These are phyloP conservation scores for Lindgomyces ingoldianus DNA, from an alignment of 495 filamentous ascomycete genomes.

Conservation along the genomic window DNA sequence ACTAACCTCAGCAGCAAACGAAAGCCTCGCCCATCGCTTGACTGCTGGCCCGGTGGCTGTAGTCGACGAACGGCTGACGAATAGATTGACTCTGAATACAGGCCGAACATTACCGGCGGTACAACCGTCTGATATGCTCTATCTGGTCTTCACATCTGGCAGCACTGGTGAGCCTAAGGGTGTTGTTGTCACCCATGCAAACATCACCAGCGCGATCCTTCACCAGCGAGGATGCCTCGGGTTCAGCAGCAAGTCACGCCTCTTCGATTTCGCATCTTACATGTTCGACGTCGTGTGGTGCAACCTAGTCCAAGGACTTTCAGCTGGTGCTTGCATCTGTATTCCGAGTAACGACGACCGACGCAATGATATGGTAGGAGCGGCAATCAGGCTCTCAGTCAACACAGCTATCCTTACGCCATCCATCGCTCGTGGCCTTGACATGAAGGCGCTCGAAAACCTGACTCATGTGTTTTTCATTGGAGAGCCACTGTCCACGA, in stretches of 20 bases:
- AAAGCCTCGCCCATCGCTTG: too few species aligned
- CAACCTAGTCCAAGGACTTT: background rate
- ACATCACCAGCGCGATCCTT: constrained; percentile 12
- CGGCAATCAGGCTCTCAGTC: background rate
- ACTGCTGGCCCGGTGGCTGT: too few species aligned
- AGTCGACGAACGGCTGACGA: too few species aligned
- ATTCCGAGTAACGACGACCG: background rate
- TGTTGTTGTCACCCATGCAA: background rate
- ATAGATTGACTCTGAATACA: too few species aligned
- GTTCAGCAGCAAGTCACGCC: background rate
- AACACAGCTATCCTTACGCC: background rate
- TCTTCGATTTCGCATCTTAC: background rate
- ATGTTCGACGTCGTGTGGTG: background rate
- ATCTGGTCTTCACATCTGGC: constrained; percentile 22
- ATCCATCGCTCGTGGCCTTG: background rate
- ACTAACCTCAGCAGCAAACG: too few species aligned
- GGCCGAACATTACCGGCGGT: too few species aligned
- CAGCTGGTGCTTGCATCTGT: background rate
- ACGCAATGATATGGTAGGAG: background rate
- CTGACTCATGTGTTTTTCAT: too few species aligned
- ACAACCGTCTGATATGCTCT: background rate
- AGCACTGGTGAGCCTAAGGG: constrained; percentile 27
- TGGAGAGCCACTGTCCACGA: too few species aligned
- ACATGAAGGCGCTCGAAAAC: too few species aligned
- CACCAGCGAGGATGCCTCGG: constrained; percentile 38